Evolutionary conservation across 164 flowering plant species (phyloP), one percentile per base, ranked within the genome.

Genomic region (Euptelea pleiosperma): DNA sequence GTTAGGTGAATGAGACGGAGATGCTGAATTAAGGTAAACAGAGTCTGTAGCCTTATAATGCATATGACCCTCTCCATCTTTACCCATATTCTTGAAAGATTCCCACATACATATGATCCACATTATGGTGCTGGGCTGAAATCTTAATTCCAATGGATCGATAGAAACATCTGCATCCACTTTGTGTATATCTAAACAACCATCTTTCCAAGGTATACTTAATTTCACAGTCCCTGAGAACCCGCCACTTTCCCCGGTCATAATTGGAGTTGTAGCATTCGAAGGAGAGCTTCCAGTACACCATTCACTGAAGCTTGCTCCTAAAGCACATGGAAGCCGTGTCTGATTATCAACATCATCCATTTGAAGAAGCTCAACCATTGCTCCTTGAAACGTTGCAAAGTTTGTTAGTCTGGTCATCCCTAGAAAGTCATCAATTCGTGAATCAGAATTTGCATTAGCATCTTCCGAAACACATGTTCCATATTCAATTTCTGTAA

Each of bases 181-280:
- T 73, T 74, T 82, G 56, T 71, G 70, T 24, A 81, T 75, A 69
- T 94, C 95, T 58, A 94, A 76, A 31, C 90, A 82, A 56, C 97
- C 97, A 82, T 89, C 78, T 57, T 77, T 81, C 95, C 97, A 94
- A 52, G 99, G 97, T 46, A 94, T 85, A 69, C 86, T 81, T 56
- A 91, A 60, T 60, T 75, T 82, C 35, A 94, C 22, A 53, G 68
- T 82, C 39, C 97, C 99, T 24, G 91, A 83, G 63, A 94, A 77
- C 28, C 99, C 96, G 69, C 84, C 89, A 67, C 50, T 61, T 69
- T 74, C 77, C 51, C 97, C 95, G 18, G 78, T 73, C 65, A 87
- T 53, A 54, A 94, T 65, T 31, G 86, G 79, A 58, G 73, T 70
- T 5, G 73, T 63, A 30, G 57, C 59, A 68, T 67, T 66, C 31